Evolutionary conservation across 805 yeast species (phyloP), one percentile per base, ranked within the genome.

Genomic region (Candida palmyrensis): DNA sequence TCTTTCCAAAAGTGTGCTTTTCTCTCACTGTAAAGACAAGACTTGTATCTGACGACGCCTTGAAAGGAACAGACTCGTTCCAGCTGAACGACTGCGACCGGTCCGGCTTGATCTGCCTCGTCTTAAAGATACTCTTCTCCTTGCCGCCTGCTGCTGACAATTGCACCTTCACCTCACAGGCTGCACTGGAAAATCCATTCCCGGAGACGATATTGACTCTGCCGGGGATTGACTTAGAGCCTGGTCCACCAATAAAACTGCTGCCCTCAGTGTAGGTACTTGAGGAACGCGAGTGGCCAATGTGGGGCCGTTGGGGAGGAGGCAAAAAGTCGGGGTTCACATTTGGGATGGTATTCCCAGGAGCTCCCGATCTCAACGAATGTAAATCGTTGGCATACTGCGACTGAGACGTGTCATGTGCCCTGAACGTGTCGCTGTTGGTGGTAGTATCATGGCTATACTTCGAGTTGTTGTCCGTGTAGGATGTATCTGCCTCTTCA

Each of bases 1-100:
- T 80, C 49, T 81, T 79, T 24, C 95, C 88, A 45, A 89, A 71
- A 2, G 77, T 71, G 52, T 84, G 92, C 48, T 75, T 82, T 21
- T 79, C 76, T 26, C 75, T 66, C 18, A 85, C 74, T 25, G 68
- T 66, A 48, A 90, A 74, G 3, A 75, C 61, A 26, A 89, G 48
- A 35, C 64, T 69, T 3, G 80, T 79, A 8, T 73, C 80, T 4
- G 78, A 57, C 4, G 80, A 66, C 4, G 90, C 79, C 48, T 73
- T 77, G 63, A 89, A 83, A 4, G 79, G 67, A 39, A 72, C 65
- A 14, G 77, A 64, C 49, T 86, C 96, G 38, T 76, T 69, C 76
- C 82, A 79, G 36, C 54, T 61, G 30, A 66, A 62, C 1, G 48
- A 6, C 1, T 78, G 80, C 6, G 62, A 60, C 28, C 57, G 53